Evolutionary conservation across 2,329 filamentous ascomycete genomes (phyloP), one percentile per base, ranked within the genome.

Genomic region (Aureobasidium vineae): DNA sequence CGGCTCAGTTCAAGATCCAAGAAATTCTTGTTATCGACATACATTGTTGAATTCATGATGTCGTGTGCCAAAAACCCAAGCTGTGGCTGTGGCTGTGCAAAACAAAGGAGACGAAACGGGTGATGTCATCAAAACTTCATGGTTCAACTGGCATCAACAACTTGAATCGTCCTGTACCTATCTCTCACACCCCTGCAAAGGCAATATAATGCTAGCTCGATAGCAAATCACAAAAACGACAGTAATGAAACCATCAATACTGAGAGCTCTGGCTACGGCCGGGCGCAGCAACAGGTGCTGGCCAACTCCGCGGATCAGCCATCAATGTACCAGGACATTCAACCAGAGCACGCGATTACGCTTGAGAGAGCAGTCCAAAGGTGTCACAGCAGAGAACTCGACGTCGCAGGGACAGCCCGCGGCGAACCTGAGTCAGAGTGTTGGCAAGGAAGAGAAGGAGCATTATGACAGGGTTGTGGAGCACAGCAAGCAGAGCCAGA

Each of bases 401-500:
- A 63, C 59, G 4, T 53, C 66, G 13, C 59, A 67, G 16, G 52
- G 40, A 1, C 73, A 73, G 56, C 77, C 78, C 0, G 70, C 69
- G 3, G 63, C 61, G 21, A 67, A 68, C 31, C 36, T 71, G 21
- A 69, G 66, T 41, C 77, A 82, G 45, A 74, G 80, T 63, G 74
- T 83, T 38, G 78, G 77, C 1, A 69, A 77, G 54, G 79, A 80
- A 67, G 81, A 83, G 71, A 76, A 79, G 69, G 16, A 63, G 1
- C 59, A 63, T 16, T 63, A 79, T 70, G 75, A 77, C 15, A 73
- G 71, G 60, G 73, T 76, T 47, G 75, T 82, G n/a, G 73, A 74
- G 59, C 76, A 78, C 66, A 81, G 81, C 54, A 85, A 85, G 71
- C 78, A 83, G 57, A 82, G 83, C 67, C 87, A 88, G 69, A 79